Evolutionary conservation across 139 green algal species (phyloP).

Genomic region (Chlamydomonas sphaeroides): DNA sequence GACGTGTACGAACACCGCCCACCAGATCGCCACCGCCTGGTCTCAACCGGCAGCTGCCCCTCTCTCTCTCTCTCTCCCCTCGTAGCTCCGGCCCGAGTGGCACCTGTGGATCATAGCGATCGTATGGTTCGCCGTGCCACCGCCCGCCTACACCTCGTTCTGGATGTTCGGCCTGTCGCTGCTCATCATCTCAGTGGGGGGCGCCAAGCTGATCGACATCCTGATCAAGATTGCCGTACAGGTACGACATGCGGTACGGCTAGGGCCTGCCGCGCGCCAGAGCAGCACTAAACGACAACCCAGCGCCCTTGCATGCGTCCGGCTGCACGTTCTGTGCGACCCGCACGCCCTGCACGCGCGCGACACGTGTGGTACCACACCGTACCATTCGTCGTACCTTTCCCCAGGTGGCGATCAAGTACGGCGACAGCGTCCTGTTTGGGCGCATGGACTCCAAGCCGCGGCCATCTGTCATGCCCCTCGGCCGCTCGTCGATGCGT

Average conservation of each 20-base stretch:
- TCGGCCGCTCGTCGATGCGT: constrained; percentile 28
- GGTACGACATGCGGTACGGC: too few species aligned
- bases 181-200: background rate
- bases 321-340: too few species aligned
- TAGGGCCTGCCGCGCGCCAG: too few species aligned
- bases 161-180: constrained; percentile 32
- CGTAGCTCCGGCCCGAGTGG: constrained; percentile 37
- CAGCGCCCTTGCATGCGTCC: too few species aligned
- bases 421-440: constrained; percentile 22
- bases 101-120: constrained; percentile 25
- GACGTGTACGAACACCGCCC: too few species aligned
- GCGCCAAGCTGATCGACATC: constrained; percentile 35
- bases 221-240: constrained; percentile 25
- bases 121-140: background rate
- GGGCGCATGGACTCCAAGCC: constrained; percentile 7
- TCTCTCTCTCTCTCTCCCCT: background rate
- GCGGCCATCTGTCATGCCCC: background rate
- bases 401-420: constrained; percentile 26
- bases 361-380: too few species aligned
- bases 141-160: constrained; percentile 23
- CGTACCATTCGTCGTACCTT: too few species aligned
- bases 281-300: too few species aligned
- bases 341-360: background rate
- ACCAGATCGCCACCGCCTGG: too few species aligned
- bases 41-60: too few species aligned